A percentile compares a stretch with the other conserved stretches of the same genome.
Conservation (phyloP, 495 filamentous ascomycete species). For the Trichocladium antarcticum region DNA sequence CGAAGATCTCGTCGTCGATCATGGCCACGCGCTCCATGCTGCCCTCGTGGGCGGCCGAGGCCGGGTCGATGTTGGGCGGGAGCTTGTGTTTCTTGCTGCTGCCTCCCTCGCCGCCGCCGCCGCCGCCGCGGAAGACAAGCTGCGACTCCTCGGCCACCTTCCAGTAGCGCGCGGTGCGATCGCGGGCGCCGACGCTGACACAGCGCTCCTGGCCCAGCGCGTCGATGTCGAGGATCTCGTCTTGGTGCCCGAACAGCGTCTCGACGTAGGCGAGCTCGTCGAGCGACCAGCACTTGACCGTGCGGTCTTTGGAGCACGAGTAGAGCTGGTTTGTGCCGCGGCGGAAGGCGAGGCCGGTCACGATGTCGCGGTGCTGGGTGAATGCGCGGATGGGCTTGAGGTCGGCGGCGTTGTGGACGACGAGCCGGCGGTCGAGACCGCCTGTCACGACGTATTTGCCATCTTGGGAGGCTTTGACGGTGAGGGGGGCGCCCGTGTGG, state of each 20-base stretch:
- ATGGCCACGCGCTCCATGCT: constrained; percentile 83
- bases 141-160: constrained; percentile 94
- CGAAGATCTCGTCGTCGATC: constrained; percentile 79
- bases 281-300: constrained; percentile 60
- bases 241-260: constrained; percentile 92
- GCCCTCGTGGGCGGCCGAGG: constrained; percentile 52
- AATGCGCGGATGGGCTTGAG: constrained; percentile 73
- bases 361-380: constrained; percentile 78
- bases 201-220: constrained; percentile 79
- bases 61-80: constrained; percentile 26
- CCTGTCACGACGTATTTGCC: constrained; percentile 89
- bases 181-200: constrained; percentile 73
- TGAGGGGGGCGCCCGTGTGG: constrained; percentile 64
- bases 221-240: constrained; percentile 70
- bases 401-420: constrained; percentile 73
- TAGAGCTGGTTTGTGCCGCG: constrained; percentile 87
- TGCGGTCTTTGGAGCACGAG: constrained; percentile 76
- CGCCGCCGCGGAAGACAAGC: constrained; percentile 84
- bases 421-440: constrained; percentile 64
- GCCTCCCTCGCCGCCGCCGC: constrained; percentile 49
- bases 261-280: constrained; percentile 83
- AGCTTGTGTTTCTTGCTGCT: constrained; percentile 43
- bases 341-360: constrained; percentile 75
- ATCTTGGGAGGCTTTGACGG: constrained; percentile 74
- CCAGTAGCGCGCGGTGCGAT: constrained; percentile 90